Base-by-base conservation (phyloP, 129 eudicot species). In the Lactuca sativa region DNA sequence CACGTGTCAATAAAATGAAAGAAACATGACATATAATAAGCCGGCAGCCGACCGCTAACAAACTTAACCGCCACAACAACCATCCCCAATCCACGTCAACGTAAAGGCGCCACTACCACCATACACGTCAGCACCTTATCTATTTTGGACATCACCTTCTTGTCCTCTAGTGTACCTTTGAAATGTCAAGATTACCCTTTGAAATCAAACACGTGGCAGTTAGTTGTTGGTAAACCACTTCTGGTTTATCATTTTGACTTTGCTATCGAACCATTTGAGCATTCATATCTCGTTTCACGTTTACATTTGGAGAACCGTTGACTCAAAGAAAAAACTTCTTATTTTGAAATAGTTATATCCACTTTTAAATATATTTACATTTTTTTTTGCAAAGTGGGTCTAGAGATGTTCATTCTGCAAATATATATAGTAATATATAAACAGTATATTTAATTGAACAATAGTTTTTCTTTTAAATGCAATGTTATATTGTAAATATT, bases 31-130 rank as follows among this genome's bases (percentile, higher is more conserved):
- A 74, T 62, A 49, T 59, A 75, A 59, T 67, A 12, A 67, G 69
- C 74, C 80, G 74, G 80, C 74, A 13, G 74, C 69, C 80, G 80
- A 76, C 69, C 57, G 41, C 61, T 61, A 72, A 72, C 64, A 59
- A 67, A 59, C 74, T 18, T 49, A 76, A 76, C 80, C 47, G 70
- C 49, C 69, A 40, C 33, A 59, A 57, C 62, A 1, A 76, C 62
- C 69, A 9, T 11, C 48, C 69, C 59, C n/a, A 21, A 36, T 58
- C 52, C 80, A 75, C 74, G 69, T 75, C 69, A 67, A 74, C 79
- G 7, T 44, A 44, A 66, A 56, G 41, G 60, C 66, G 41, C 73
- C 73, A 30, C 47, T 55, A 74, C 33, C 4, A 6, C 16, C 9
- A 47, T 13, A 6, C 67, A 63, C 64, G 44, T 73, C 71, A 73